Evolutionary conservation across 768 basidiomycete genomes (phyloP).

Genomic region (Mycena olivaceomarginata): DNA sequence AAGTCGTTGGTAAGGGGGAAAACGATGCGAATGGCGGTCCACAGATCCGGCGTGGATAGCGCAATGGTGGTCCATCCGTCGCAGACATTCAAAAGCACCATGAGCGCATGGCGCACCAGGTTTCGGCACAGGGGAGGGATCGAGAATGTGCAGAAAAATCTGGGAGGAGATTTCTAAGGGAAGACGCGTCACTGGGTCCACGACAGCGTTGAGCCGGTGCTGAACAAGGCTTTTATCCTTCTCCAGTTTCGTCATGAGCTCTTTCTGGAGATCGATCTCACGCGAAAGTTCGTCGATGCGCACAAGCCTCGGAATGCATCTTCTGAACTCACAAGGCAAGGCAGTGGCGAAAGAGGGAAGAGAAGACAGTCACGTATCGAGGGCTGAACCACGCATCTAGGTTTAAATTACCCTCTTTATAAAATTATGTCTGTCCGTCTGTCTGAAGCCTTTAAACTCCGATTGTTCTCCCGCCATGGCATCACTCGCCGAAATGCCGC

Average conservation of each 20-base stretch:
- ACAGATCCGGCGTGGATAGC: background rate
- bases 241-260: background rate
- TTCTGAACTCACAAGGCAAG: too few relatives aligned
- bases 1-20: background rate
- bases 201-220: background rate
- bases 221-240: background rate
- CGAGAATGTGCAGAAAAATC: background rate
- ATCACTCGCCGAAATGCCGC: too few relatives aligned
- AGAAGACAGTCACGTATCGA: too few relatives aligned
- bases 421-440: too few relatives aligned
- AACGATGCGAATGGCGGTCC: background rate
- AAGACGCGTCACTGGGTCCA: background rate
- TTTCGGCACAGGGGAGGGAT: background rate
- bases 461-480: too few relatives aligned
- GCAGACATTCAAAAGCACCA: background rate
- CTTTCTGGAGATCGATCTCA: background rate
- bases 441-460: too few relatives aligned
- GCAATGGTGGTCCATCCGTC: background rate
- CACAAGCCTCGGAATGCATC: too few relatives aligned
- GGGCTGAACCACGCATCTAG: too few relatives aligned
- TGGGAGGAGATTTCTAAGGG: slow-evolving; percentile 3
- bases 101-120: background rate
- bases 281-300: background rate
- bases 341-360: too few relatives aligned
- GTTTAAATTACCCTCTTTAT: too few relatives aligned